A percentile compares a stretch with the other conserved stretches of the same genome.
Evolutionary conservation across 352 stramenopile species (phyloP).

Genomic region (Globisporangium carolinianum): DNA sequence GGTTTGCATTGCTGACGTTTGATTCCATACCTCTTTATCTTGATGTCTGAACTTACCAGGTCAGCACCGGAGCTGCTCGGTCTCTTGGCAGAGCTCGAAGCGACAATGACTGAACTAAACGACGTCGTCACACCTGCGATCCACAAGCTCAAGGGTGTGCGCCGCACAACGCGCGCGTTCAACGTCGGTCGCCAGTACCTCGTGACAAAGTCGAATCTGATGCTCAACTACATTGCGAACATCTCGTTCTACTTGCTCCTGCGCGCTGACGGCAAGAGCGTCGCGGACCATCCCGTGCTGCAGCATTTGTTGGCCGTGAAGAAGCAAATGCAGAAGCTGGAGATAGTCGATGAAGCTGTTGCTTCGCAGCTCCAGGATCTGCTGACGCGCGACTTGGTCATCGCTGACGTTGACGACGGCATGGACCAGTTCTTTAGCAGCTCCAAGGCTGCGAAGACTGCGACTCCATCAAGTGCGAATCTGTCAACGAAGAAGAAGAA

Average conservation of each 20-base stretch:
- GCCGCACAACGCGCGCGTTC: constrained; percentile 43
- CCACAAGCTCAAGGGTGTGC: constrained; percentile 61
- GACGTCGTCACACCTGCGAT: constrained; percentile 63
- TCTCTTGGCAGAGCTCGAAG: constrained; percentile 58
- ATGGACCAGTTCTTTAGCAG: constrained; percentile 65
- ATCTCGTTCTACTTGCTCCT: constrained; percentile 85
- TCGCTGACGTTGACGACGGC: constrained; percentile 37
- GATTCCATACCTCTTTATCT: too few relatives aligned
- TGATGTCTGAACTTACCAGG: constrained; percentile 10
- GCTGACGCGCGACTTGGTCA: constrained; percentile 55
- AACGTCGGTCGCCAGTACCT: constrained; percentile 71
- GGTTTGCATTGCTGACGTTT: too few relatives aligned
- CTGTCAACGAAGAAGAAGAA: constrained; percentile 40
- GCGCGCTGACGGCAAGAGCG: constrained; percentile 71
- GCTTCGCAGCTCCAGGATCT: constrained; percentile 56
- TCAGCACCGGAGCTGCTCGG: constrained; percentile 69
- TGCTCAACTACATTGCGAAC: constrained; percentile 82
- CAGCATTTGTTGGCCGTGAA: constrained; percentile 69
- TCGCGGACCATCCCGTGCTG: constrained; percentile 72
- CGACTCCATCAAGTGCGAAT: not conserved
- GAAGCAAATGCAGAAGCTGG: constrained; percentile 66
- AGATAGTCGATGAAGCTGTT: constrained; percentile 47
- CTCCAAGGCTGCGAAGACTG: constrained; percentile 17
- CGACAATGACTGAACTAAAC: constrained; percentile 55
- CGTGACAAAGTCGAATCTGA: constrained; percentile 70